Conservation (phyloP, 2,329 filamentous ascomycete genomes). For the Colletotrichum coccodes region DNA sequence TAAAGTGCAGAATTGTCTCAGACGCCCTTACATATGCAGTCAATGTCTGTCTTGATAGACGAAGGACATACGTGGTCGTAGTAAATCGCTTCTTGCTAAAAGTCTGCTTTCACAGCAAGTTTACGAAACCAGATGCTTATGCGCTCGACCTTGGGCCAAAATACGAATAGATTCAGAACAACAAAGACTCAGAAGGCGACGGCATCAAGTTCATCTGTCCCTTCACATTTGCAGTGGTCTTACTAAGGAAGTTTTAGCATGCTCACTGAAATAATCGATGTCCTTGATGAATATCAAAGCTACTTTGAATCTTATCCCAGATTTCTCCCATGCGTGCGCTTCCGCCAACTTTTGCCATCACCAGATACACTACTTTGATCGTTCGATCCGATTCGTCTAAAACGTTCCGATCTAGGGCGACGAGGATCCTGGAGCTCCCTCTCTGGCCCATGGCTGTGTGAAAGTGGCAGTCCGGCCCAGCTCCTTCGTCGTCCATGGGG, state of each 20-base stretch:
- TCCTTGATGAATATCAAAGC: neutral
- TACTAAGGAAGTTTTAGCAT: neutral
- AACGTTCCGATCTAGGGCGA: slow-evolving; percentile 9
- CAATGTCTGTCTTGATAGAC: too few relatives aligned
- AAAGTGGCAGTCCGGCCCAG: neutral
- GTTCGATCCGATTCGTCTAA: slow-evolving; percentile 32
- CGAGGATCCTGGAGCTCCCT: neutral
- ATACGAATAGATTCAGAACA: neutral
- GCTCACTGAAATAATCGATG: neutral
- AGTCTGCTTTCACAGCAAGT: too few relatives aligned
- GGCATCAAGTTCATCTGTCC: too few relatives aligned
- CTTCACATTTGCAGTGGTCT: too few relatives aligned
- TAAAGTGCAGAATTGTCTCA: too few relatives aligned
- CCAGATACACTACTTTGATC: neutral
- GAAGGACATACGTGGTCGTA: too few relatives aligned
- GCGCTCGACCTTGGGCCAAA: too few relatives aligned
- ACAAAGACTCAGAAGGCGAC: too few relatives aligned
- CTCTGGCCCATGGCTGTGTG: neutral
- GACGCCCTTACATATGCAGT: too few relatives aligned
- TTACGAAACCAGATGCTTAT: too few relatives aligned
- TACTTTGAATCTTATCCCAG: neutral
- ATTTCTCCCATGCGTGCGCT: neutral
- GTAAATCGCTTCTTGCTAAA: too few relatives aligned
- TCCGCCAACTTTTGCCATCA: neutral
- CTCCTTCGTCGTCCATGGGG: neutral